Evolutionary conservation across 2,329 filamentous ascomycete genomes (phyloP), one percentile per base, ranked within the genome.

Genomic region (Aspergillus melleus): DNA sequence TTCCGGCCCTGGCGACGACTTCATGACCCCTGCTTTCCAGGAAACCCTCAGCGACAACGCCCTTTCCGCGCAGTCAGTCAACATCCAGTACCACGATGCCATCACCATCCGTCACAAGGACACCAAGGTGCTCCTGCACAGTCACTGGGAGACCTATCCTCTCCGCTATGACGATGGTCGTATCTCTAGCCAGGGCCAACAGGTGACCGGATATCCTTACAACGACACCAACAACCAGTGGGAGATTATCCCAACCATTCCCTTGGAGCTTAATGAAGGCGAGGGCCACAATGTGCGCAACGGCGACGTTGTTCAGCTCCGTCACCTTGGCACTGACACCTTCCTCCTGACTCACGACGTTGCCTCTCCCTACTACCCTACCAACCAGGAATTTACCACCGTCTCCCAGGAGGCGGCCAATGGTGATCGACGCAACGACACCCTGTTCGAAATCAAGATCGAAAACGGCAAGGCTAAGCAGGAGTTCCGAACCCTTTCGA

Each of bases 171-270:
- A 99, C 55, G 95, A 99, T 76, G 95, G 95, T 44, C 91, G 95
- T 74, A 92, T 99, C 69, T 98, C 95, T 51, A 96, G 92, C 74
- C 95, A 99, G 79, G 91, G 95, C 61, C 95, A 99, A 80, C 95
- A 99, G 79, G 92, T 99, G 39, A 99, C 95, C 22, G 95, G 95
- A 55, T 99, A 99, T 74, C 95, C 95, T 2, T 95, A 91, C 83
- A 96, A 98, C 66, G 95, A 99, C 74, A 97, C 94, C 72, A 99
- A 99, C 85, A 99, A 99, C 81, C 87, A 96, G 73, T 99, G 95
- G 95, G 89, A 98, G 77, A 88, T 99, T 66, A 78, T 98, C 39
- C 95, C 95, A 9, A 76, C 83, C 6, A 80, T 83, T 56, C 72
- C 77, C 16, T 67, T 81, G 50, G 64, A 76, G 0, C 85, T 88